Base-by-base conservation (phyloP, 192 early-diverging fungal species). In the Backusella psychrophila region DNA sequence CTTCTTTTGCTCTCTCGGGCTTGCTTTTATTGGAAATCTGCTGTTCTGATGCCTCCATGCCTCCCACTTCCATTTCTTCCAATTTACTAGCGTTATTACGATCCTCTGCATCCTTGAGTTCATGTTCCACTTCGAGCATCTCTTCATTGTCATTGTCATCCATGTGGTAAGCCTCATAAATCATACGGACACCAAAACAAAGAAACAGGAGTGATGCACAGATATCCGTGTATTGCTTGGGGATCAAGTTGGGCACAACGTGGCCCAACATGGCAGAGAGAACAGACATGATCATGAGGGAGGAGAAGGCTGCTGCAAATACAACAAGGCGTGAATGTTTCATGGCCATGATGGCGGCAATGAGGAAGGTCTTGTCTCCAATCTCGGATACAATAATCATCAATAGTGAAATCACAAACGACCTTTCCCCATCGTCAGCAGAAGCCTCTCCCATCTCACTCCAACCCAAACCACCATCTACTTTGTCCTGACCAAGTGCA, bases 361-460 rank as follows among this genome's bases (percentile, higher is more conserved):
- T 98, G 72, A 99, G 89, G 78, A 99, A 99, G 19, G 98, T 99
- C 84, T 99, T 99, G 90, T 99, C 98, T 71, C 98, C 98, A 77
- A 99, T 96, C 81, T 99, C 98, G 14, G 95, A 96, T 44, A 97
- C 92, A 21, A 97, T 85, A 53, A 98, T 99, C 89, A 99, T 96
- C 69, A 94, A 78, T 56, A 97, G 87, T 12, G 90, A 91, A 11
- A 90, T 39, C 35, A 91, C 66, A 56, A 91, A 87, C 6, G 89
- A 85, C 53, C 69, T 72, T 49, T 81, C 75, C 17, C 42, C n/a
- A 41, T 19, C 1, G 3, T 19, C n/a, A 21, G n/a, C 68, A 23
- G 68, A 11, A 63, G 29, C 11, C 26, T 63, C 56, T 63, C 56
- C 56, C 23, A 14, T 4, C 2, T 63, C 56, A 23, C 26, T 63